A percentile compares a stretch with the other conserved stretches of the same genome.
phyloP scores from a whole-genome alignment of 345 rosid species.

The Populus alba region DNA sequence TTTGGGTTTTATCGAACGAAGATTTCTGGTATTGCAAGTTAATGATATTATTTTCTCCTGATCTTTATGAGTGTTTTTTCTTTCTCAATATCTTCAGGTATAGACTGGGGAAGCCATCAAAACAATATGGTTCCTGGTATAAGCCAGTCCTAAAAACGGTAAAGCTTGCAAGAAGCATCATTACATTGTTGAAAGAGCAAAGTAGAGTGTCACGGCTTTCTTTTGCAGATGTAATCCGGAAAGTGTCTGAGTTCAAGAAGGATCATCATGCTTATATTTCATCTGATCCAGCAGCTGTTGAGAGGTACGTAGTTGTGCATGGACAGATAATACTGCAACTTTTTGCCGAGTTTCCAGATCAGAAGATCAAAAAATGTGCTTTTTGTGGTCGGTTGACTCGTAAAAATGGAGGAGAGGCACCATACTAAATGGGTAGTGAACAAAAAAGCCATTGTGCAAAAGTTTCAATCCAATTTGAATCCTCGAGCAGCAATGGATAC shows the following conservation, averaged over 20 bases:
- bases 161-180: constrained; percentile 57
- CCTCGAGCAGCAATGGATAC: constrained; percentile 52
- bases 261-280: constrained; percentile 60
- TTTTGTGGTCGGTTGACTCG: constrained; percentile 51
- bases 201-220: constrained; percentile 56
- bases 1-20: background rate
- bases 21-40: background rate
- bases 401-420: constrained; percentile 71
- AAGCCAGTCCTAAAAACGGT: constrained; percentile 69
- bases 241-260: constrained; percentile 45
- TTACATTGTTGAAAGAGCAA: constrained; percentile 59
- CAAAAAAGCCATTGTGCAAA: constrained; percentile 50
- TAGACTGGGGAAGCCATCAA: constrained; percentile 81
- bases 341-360: constrained; percentile 60
- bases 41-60: background rate
- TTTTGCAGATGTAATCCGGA: constrained; percentile 50
- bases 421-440: constrained; percentile 79
- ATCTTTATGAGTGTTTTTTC: constrained; percentile 1
- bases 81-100: constrained; percentile 48
- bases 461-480: constrained; percentile 48
- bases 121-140: constrained; percentile 76
- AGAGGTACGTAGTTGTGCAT: constrained; percentile 76
- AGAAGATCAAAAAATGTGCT: constrained; percentile 48
- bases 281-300: constrained; percentile 50
- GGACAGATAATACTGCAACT: constrained; percentile 72